These are phyloP conservation scores for Hortaea werneckii DNA, from an alignment of 2,329 filamentous ascomycete genomes.

Conservation along the genomic window DNA sequence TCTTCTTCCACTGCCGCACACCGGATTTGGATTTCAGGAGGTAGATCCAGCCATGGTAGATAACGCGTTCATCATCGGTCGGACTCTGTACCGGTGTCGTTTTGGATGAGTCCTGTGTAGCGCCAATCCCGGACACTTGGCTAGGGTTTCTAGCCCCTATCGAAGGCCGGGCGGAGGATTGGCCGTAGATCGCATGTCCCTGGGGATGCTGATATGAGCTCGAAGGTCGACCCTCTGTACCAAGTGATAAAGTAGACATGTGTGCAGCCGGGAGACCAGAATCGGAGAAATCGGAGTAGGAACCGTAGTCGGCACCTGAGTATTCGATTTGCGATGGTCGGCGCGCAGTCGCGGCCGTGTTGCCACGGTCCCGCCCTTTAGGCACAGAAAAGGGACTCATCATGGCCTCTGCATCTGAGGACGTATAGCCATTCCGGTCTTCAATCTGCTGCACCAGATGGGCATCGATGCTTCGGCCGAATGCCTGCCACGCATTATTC, in stretches of 20 bases:
- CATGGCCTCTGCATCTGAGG: conserved; percentile 34
- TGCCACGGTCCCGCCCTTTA: conserved; percentile 17
- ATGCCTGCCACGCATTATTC: conserved; percentile 34
- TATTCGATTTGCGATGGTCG: conserved; percentile 53
- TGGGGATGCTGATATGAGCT: conserved; percentile 22
- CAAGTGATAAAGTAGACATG: conserved; percentile 24
- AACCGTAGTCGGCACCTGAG: conserved; percentile 58
- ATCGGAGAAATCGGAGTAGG: conserved; percentile 73
- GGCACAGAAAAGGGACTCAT: conserved; percentile 12
- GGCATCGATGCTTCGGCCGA: conserved; percentile 26
- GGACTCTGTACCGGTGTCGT: conserved; percentile 1
- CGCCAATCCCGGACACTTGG: conserved; percentile 47
- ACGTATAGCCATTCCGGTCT: conserved; percentile 30
- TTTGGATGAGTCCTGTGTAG: conserved; percentile 8
- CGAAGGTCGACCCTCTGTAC: conserved; percentile 22
- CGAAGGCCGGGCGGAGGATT: conserved; percentile 16
- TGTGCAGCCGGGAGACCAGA: conserved; percentile 19
- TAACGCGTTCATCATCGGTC: conserved; percentile 69
- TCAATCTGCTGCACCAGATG: conserved; percentile 11
- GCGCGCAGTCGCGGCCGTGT: conserved; percentile 29
- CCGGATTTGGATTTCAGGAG: conserved; percentile 73
- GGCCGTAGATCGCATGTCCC: conserved; percentile 24
- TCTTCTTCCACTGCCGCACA: conserved; percentile 85
- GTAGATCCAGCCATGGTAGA: conserved; percentile 86
- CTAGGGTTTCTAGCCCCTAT: conserved; percentile 44